Evolutionary conservation across 176 grass and related monocot genomes (phyloP).

Genomic region (Chrysopogon serrulatus): DNA sequence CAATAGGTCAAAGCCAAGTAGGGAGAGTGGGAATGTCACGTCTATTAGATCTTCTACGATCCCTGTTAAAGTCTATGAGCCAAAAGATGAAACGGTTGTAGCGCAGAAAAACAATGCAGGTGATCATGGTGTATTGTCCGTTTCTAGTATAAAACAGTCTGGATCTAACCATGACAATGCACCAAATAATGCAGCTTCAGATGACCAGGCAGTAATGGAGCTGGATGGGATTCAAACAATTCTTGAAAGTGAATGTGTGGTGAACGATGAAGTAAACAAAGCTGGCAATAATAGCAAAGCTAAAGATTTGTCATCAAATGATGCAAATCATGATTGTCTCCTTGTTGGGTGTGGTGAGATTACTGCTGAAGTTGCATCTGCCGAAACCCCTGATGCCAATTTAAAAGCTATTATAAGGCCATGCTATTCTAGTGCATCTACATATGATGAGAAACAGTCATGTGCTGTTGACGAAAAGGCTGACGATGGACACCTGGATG

Average conservation of each 20-base stretch:
- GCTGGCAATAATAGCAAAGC: constrained; percentile 8
- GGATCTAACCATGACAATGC: constrained; percentile 18
- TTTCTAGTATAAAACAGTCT: constrained; percentile 42
- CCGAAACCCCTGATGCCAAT: constrained; percentile 28
- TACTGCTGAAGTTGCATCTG: constrained; percentile 23
- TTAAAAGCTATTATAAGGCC: constrained; percentile 32
- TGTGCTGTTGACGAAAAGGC: constrained; percentile 29
- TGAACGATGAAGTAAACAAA: constrained; percentile 13
- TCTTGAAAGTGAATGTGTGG: constrained; percentile 8
- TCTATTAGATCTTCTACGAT: constrained; percentile 35
- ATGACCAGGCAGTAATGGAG: constrained; percentile 32
- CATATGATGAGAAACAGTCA: constrained; percentile 24
- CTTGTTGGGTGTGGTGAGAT: constrained; percentile 25
- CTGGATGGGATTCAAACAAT: constrained; percentile 24
- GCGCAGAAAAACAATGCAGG: constrained; percentile 12
- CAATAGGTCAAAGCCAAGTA: constrained; percentile 50
- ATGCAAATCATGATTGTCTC: constrained; percentile 4
- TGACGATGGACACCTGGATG: constrained; percentile 16
- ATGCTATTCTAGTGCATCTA: constrained; percentile 24
- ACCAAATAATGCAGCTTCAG: constrained; percentile 27
- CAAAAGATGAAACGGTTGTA: constrained; percentile 27
- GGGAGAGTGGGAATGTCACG: constrained; percentile 34
- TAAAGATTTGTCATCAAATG: constrained; percentile 22
- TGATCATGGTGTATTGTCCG: constrained; percentile 21
- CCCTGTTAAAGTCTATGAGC: constrained; percentile 19